phyloP scores from a whole-genome alignment of 495 filamentous ascomycete genomes.

The Parathielavia appendiculata region DNA sequence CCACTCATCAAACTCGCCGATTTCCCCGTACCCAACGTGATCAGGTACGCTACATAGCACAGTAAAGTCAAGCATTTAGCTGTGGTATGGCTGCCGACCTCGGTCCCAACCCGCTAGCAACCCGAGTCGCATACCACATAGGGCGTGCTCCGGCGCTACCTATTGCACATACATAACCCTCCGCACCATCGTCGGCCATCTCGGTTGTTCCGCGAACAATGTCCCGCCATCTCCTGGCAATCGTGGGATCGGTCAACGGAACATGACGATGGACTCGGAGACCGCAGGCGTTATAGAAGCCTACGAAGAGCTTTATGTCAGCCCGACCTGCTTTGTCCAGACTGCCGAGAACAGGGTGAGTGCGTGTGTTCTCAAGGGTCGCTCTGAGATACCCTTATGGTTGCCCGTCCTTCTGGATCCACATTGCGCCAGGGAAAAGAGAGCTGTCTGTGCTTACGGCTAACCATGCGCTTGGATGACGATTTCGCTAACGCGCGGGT shows the following conservation, averaged over 20 bases:
- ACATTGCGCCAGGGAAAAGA: too few species aligned
- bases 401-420: neutral
- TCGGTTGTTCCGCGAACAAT: slow-evolving; percentile 1
- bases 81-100: too few species aligned
- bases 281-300: neutral
- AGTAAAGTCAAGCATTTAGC: too few species aligned
- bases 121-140: neutral
- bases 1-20: neutral
- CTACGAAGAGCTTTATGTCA: slow-evolving; percentile 21
- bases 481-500: neutral
- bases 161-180: neutral
- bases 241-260: neutral
- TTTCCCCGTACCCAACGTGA: too few species aligned
- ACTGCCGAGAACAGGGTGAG: slow-evolving; percentile 31
- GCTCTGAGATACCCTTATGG: too few species aligned
- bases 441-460: neutral
- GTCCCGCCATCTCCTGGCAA: neutral
- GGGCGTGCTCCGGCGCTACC: neutral
- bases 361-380: neutral
- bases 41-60: too few species aligned
- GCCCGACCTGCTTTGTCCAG: slow-evolving; percentile 26
- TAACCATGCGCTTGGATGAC: neutral
- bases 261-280: slow-evolving; percentile 11
- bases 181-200: neutral
- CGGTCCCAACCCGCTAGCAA: too few species aligned